Conservation (phyloP, 345 rosid genomes). For the Anastatica hierochuntica region DNA sequence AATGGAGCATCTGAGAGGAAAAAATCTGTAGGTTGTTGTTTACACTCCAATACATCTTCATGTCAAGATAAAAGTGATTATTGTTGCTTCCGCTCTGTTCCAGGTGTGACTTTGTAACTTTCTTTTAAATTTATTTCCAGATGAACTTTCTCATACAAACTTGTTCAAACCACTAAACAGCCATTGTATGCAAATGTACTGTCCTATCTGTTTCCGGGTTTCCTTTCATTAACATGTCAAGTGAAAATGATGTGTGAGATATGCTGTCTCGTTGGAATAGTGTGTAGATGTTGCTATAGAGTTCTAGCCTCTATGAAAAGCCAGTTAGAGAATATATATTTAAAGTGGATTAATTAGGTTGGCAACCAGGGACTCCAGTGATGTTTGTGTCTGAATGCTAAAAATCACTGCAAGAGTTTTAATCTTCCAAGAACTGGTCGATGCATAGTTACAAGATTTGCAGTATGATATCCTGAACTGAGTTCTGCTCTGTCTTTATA, state of each 20-base stretch:
- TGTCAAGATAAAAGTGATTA: slow-evolving; percentile 8
- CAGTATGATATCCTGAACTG: not conserved
- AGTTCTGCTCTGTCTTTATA: not conserved
- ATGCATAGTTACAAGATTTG: not conserved
- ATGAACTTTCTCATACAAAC: not conserved
- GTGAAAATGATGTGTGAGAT: not conserved
- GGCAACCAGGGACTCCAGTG: not conserved
- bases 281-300: no score
- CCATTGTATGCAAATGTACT: not conserved
- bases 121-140: not conserved
- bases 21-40: slow-evolving; percentile 12
- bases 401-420: not conserved
- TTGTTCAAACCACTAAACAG: not conserved
- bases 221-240: no score
- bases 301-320: slow-evolving; percentile 5
- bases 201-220: no score
- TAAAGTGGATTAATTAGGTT: not conserved
- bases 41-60: slow-evolving; percentile 13
- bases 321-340: not conserved
- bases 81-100: slow-evolving; percentile 22
- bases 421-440: not conserved
- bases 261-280: not conserved
- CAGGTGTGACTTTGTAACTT: slow-evolving; percentile 18
- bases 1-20: slow-evolving; percentile 20
- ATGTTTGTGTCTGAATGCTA: not conserved